Base-by-base conservation (phyloP, 1,284 basidiomycete species). In the Sanghuangporus baumii region DNA sequence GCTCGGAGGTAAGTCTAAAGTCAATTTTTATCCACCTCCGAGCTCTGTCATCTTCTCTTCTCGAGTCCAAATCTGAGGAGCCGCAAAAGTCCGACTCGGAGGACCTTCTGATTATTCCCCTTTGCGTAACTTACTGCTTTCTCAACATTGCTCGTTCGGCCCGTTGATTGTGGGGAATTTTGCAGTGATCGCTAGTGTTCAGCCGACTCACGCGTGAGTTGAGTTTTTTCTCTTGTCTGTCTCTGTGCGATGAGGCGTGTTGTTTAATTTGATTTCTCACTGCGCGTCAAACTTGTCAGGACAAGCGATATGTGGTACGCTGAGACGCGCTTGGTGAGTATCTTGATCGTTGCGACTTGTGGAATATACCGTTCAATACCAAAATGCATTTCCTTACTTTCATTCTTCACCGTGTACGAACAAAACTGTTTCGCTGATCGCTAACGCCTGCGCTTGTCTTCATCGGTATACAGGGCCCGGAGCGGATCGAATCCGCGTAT, bases 261-360 rank as follows among this genome's bases (percentile, higher is more conserved):
- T 31, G 20, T 12, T 40, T 31, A n/a, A 16, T 46, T 46, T 16
- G 16, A 18, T 46, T 46, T 46, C 43, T 46, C 40, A 61, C 55
- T 48, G 54, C 63, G 61, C 57, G 6, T 3, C 3, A 41, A 41
- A 41, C 40, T 9, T 9, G 54, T 41, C 67, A 90, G 85, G 20
- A 93, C 91, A 48, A 92, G 87, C 60, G 93, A 97, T 71, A 96
- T 97, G 94, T 84, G 84, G 75, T 97, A 96, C 68, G 93, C 92
- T 0, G 91, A 95, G 72, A 78, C 73, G 20, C 84, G 93, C 62
- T 74, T 96, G 65, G 91, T 89, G 70, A 57, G 80, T 71, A 3
- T 6, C 18, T 61, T 7, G 14, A 40, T 54, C 36, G 1, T 3
- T 52, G n/a, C 5, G 34, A 59, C 37, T 34, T 14, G 16, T 16